Conservation (phyloP, 1,139 yeast species). For the Sugiyamaella castrensis region DNA sequence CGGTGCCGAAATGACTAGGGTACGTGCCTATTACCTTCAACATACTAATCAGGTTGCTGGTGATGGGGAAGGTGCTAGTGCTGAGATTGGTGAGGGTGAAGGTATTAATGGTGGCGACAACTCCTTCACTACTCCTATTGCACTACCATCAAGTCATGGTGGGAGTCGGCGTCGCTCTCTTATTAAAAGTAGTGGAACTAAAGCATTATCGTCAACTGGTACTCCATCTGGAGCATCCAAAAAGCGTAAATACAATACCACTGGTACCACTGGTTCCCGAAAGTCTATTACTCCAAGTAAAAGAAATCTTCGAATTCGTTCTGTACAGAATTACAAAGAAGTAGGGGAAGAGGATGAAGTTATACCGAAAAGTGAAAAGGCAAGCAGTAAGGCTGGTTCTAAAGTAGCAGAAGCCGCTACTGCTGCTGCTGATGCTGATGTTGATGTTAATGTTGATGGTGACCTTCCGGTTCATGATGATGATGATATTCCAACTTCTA, state of each 20-base stretch:
- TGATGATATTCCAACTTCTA: slow-evolving; percentile 2
- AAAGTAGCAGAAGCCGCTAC: neutral
- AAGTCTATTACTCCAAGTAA: slow-evolving; percentile 5
- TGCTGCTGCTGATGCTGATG: neutral
- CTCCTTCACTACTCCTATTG: neutral
- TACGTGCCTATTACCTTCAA: slow-evolving; percentile 56
- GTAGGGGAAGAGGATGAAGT: slow-evolving; percentile 7
- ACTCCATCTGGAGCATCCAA: slow-evolving; percentile 5
- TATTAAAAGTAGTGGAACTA: neutral
- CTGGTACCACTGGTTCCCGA: neutral
- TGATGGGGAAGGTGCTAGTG: slow-evolving; percentile 3
- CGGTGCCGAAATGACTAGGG: slow-evolving; percentile 64
- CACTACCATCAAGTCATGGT: neutral
- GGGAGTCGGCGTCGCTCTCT: neutral
- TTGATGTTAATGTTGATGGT: neutral
- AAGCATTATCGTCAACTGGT: neutral
- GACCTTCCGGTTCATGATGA: too few species aligned
- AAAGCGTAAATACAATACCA: slow-evolving; percentile 1
- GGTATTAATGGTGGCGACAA: slow-evolving; percentile 2
- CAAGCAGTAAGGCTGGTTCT: too few species aligned
- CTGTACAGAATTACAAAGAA: slow-evolving; percentile 12
- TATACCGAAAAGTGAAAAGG: neutral
- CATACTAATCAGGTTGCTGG: slow-evolving; percentile 17
- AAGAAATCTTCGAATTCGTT: slow-evolving; percentile 9
- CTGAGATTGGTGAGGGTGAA: neutral